Evolutionary conservation across 306 rosid species (phyloP).

Genomic region (barrel medic (Medicago truncatula)): MtrunA17r5.0-ANR NC_053045.1:37488001-37488500

Average conservation of each 20-base stretch:
- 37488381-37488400: too few relatives aligned
- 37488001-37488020: conserved; percentile 31
- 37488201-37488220: not conserved
- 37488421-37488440: too few relatives aligned
- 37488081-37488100: not conserved
- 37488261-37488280: not conserved
- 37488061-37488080: conserved; percentile 11
- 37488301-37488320: too few relatives aligned
- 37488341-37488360: too few relatives aligned
- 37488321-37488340: too few relatives aligned
- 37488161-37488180: not conserved
- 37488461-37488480: too few relatives aligned
- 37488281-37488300: too few relatives aligned
- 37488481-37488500: too few relatives aligned
- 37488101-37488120: not conserved
- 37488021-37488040: not conserved
- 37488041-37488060: conserved; percentile 45
- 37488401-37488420: too few relatives aligned
- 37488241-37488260: not conserved
- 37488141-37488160: not conserved
- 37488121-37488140: too few relatives aligned
- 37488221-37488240: not conserved
- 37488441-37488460: too few relatives aligned
- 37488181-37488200: not conserved
- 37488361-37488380: too few relatives aligned